Evolutionary conservation across 306 rosid genomes (phyloP).

Genomic region (Glycyrrhiza uralensis): DNA sequence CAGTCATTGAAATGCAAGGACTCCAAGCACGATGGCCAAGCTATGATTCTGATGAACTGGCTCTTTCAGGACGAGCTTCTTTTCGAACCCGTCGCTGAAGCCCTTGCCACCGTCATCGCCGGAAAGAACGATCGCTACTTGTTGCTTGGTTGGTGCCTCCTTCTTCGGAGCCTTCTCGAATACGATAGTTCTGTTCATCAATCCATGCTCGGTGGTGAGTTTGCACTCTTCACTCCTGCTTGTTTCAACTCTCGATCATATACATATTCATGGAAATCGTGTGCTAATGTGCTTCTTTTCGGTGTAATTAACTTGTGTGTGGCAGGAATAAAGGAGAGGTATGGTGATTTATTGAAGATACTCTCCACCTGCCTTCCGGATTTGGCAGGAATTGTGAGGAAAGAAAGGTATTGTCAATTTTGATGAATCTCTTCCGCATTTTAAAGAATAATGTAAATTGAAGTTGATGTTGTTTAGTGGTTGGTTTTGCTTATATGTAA

Average conservation of each 20-base stretch:
- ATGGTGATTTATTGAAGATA: constrained; percentile 55
- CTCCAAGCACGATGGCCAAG: constrained; percentile 63
- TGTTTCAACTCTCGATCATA: neutral
- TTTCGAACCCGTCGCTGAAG: constrained; percentile 47
- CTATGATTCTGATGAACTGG: constrained; percentile 71
- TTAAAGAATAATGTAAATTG: neutral
- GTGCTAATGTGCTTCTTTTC: neutral
- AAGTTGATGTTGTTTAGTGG: neutral
- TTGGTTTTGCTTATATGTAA: neutral
- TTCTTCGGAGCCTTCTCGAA: constrained; percentile 61
- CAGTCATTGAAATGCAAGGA: constrained; percentile 63
- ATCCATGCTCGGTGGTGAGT: constrained; percentile 52
- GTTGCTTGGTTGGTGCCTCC: constrained; percentile 79
- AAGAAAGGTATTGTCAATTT: constrained; percentile 62
- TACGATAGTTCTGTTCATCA: constrained; percentile 43
- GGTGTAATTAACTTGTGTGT: neutral
- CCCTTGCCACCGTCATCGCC: constrained; percentile 48
- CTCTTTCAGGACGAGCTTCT: constrained; percentile 64
- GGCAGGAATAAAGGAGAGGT: constrained; percentile 70
- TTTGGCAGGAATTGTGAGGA: constrained; percentile 43
- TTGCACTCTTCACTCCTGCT: neutral
- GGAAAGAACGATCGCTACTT: constrained; percentile 66
- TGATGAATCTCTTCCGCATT: neutral
- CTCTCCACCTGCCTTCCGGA: constrained; percentile 47
- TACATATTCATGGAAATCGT: neutral